Evolutionary conservation across 2,329 filamentous ascomycete species (phyloP).

Genomic region (Epichloe sibirici): DNA sequence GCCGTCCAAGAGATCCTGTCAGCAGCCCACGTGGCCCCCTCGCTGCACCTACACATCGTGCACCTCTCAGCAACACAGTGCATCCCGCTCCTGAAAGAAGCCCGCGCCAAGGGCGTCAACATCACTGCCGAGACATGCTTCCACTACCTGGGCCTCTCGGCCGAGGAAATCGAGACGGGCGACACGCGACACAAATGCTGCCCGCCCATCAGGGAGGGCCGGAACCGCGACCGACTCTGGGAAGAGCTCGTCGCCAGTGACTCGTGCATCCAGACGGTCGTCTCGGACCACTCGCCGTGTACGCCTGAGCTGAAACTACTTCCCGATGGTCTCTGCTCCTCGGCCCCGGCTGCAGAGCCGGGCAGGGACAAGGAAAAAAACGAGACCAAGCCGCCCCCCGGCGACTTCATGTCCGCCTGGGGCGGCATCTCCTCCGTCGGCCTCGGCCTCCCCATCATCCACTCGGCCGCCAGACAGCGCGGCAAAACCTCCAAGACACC

Average conservation of each 20-base stretch:
- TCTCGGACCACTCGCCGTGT: constrained; percentile 93
- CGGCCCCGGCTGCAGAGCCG: background rate
- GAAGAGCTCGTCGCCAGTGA: constrained; percentile 58
- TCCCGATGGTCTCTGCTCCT: constrained; percentile 46
- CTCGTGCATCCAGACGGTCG: constrained; percentile 80
- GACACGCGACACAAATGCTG: constrained; percentile 94
- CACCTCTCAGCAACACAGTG: constrained; percentile 83
- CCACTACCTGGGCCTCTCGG: constrained; percentile 78
- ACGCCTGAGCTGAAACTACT: constrained; percentile 89
- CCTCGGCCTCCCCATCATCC: constrained; percentile 79
- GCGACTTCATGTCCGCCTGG: constrained; percentile 95
- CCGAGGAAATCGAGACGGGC: constrained; percentile 70
- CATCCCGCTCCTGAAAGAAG: constrained; percentile 67
- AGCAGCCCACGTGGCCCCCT: constrained; percentile 66
- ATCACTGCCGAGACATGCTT: constrained; percentile 94
- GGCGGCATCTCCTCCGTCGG: constrained; percentile 92
- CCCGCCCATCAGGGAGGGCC: constrained; percentile 71
- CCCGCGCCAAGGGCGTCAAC: constrained; percentile 60
- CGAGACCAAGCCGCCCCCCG: constrained; percentile 23
- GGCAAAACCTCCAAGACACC: constrained; percentile 34
- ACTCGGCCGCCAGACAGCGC: constrained; percentile 60
- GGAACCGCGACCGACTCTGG: constrained; percentile 82
- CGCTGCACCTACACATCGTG: constrained; percentile 82
- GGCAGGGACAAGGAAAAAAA: background rate
- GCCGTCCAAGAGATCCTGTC: constrained; percentile 80